Percentiles rank a stretch among this genome's conserved stretches.
phyloP scores from a whole-genome alignment of 768 basidiomycete genomes.

The Mycena olivaceomarginata region DNA sequence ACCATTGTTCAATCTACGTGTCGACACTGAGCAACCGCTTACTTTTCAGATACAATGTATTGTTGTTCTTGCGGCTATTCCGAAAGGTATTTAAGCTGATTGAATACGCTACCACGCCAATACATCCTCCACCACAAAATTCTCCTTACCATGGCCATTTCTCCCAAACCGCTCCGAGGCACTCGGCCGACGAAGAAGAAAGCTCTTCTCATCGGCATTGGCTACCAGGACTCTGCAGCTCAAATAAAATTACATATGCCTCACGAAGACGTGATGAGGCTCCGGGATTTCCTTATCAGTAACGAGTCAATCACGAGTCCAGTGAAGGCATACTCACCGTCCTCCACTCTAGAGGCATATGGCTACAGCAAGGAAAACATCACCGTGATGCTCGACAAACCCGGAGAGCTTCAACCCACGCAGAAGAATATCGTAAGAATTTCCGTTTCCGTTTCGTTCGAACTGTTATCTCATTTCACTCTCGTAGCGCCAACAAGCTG shows the following conservation, averaged over 20 bases:
- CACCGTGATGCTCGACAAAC: slow-evolving; percentile 25
- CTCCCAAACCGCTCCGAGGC: neutral
- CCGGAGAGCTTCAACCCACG: slow-evolving; percentile 29
- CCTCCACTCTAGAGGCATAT: neutral
- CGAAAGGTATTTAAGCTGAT: too few relatives aligned
- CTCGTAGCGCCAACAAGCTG: slow-evolving; percentile 16
- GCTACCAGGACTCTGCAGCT: neutral
- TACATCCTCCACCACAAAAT: neutral
- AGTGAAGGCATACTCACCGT: neutral
- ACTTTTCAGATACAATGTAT: too few relatives aligned
- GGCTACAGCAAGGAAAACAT: slow-evolving; percentile 14
- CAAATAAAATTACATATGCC: slow-evolving; percentile 6
- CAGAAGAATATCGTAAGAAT: slow-evolving; percentile 15
- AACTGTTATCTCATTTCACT: neutral
- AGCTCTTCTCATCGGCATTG: slow-evolving; percentile 30
- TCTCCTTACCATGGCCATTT: neutral
- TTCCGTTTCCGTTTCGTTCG: neutral
- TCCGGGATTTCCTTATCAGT: slow-evolving; percentile 31
- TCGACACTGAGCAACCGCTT: too few relatives aligned
- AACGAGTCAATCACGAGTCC: neutral
- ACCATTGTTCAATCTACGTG: too few relatives aligned
- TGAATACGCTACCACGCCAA: too few relatives aligned
- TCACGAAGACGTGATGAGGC: slow-evolving; percentile 24
- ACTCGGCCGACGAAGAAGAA: slow-evolving; percentile 22
- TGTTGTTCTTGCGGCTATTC: too few relatives aligned